Conservation (phyloP, 2,329 filamentous ascomycete species). For the Venturiaceae sp. region DNA sequence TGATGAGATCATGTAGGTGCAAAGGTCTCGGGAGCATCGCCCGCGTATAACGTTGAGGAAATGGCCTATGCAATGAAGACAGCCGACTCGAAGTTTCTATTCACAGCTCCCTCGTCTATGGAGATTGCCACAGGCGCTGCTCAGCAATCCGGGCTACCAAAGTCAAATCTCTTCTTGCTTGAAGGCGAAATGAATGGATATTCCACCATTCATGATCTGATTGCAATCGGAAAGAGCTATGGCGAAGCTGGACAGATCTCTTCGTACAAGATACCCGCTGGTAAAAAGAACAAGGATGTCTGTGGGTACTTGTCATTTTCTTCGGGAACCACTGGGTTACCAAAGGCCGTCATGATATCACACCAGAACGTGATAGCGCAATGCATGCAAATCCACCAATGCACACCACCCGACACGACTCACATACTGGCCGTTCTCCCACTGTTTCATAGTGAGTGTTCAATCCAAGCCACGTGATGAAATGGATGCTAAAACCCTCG, state of each 20-base stretch:
- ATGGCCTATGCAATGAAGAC: constrained; percentile 56
- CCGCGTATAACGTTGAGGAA: constrained; percentile 58
- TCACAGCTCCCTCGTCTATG: constrained; percentile 46
- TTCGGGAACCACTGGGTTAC: constrained; percentile 39
- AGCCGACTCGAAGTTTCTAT: constrained; percentile 45
- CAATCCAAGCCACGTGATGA: neutral
- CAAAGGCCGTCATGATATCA: constrained; percentile 43
- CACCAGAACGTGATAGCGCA: constrained; percentile 49
- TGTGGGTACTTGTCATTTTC: constrained; percentile 44
- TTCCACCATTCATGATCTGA: constrained; percentile 36
- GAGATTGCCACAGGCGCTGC: constrained; percentile 46
- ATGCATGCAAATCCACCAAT: constrained; percentile 47
- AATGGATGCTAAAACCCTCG: neutral
- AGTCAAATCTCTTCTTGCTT: constrained; percentile 45
- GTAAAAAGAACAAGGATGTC: constrained; percentile 46
- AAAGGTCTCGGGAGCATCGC: constrained; percentile 51
- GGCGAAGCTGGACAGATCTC: constrained; percentile 34
- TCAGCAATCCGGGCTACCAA: constrained; percentile 42
- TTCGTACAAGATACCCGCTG: constrained; percentile 39
- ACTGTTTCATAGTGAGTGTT: constrained; percentile 43
- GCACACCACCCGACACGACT: constrained; percentile 39
- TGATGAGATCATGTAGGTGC: constrained; percentile 26
- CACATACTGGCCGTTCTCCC: constrained; percentile 49
- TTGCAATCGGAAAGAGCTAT: constrained; percentile 31
- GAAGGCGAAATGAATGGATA: constrained; percentile 44